Conservation (phyloP, 1,284 basidiomycete genomes). For the Moesziomyces aphidis region DNA sequence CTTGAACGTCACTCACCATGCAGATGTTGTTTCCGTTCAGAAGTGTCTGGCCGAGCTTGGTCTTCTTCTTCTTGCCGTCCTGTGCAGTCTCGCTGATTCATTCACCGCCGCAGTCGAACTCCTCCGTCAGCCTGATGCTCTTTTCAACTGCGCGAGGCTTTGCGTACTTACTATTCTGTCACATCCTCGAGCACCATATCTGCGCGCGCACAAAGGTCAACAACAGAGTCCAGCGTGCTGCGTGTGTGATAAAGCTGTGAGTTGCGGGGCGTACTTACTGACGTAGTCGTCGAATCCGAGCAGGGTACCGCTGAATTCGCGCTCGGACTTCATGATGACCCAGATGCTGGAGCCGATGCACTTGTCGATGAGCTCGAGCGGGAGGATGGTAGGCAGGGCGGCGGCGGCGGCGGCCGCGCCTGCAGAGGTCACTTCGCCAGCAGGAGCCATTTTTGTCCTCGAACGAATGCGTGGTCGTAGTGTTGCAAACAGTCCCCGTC, state of each 20-base stretch:
- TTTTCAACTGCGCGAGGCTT: no score
- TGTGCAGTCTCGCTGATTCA: conserved; percentile 81
- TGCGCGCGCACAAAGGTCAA: no score
- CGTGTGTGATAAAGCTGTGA: not conserved
- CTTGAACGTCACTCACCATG: conserved; percentile 76
- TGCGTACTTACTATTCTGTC: conserved; percentile 83
- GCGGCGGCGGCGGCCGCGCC: conserved; percentile 40
- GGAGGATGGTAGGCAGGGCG: conserved; percentile 58
- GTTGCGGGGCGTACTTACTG: conserved; percentile 77
- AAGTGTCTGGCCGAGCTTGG: conserved; percentile 86
- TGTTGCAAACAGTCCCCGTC: no score
- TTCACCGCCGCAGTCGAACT: no score
- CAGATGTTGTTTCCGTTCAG: conserved; percentile 98
- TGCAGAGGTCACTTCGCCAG: conserved; percentile 39
- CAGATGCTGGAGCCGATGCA: conserved; percentile 68
- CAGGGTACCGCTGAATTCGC: conserved; percentile 81
- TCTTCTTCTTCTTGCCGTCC: conserved; percentile 83
- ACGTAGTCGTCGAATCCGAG: conserved; percentile 99
- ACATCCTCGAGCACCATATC: conserved; percentile 99
- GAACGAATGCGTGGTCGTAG: not conserved
- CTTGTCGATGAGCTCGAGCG: conserved; percentile 67
- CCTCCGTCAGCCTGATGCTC: not conserved
- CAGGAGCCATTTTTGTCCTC: conserved; percentile 32
- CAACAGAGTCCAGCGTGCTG: no score
- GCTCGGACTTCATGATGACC: conserved; percentile 68